Evolutionary conservation across 495 filamentous ascomycete species (phyloP).

Genomic region (Apodospora peruviana): DNA sequence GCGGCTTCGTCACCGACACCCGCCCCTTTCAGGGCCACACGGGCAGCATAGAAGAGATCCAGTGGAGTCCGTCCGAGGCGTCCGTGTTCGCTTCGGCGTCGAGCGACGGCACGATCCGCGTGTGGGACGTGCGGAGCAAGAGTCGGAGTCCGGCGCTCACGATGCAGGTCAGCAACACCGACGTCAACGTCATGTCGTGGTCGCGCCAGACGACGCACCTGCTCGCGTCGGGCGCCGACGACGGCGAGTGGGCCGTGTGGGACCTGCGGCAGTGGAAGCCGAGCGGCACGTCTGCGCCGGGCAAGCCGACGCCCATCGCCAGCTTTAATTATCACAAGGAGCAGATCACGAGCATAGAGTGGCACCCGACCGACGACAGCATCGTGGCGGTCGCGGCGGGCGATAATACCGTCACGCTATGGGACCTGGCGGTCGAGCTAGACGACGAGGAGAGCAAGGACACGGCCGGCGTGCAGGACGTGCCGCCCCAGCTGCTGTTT

Average conservation of each 20-base stretch:
- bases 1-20: conserved; percentile 78
- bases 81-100: conserved; percentile 92
- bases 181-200: conserved; percentile 97
- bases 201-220: conserved; percentile 79
- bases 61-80: conserved; percentile 89
- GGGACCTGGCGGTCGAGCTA: conserved; percentile 94
- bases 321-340: conserved; percentile 91
- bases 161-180: conserved; percentile 73
- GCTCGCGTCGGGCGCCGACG: conserved; percentile 87
- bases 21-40: conserved; percentile 76
- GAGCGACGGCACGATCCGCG: conserved; percentile 86
- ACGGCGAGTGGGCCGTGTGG: conserved; percentile 94
- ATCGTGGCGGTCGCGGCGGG: conserved; percentile 89
- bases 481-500: conserved; percentile 92
- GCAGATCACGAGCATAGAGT: conserved; percentile 92
- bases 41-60: conserved; percentile 85
- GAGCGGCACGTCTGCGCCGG: conserved; percentile 30
- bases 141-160: conserved; percentile 76
- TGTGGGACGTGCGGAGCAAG: conserved; percentile 93
- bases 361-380: conserved; percentile 94
- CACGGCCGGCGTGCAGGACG: conserved; percentile 78
- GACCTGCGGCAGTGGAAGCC: conserved; percentile 93
- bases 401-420: conserved; percentile 89
- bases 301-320: conserved; percentile 67
- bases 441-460: conserved; percentile 94